phyloP scores from a whole-genome alignment of 306 rosid species.

The Inga laurina region DNA sequence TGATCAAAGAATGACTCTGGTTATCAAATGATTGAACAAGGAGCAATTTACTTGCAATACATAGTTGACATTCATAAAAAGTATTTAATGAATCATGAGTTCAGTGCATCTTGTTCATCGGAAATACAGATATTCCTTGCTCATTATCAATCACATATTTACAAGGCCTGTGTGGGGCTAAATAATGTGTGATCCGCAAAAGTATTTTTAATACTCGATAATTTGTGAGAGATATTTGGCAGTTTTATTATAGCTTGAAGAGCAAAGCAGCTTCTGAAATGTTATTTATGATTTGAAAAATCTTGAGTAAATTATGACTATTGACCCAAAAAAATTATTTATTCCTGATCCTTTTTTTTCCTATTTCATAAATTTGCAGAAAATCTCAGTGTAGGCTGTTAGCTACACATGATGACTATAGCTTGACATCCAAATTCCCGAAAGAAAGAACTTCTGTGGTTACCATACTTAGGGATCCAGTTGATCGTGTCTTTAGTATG shows the following conservation, averaged over 20 bases:
- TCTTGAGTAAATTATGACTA: not conserved
- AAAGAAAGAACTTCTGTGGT: conserved; percentile 82
- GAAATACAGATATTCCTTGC: not conserved
- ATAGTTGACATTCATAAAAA: not conserved
- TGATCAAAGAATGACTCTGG: not conserved
- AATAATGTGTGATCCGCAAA: not conserved
- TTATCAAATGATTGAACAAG: not conserved
- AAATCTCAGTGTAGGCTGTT: conserved; percentile 76
- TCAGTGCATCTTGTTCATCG: not conserved
- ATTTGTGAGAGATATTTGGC: conserved; percentile 22
- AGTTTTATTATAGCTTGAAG: conserved; percentile 29
- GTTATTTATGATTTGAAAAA: conserved; percentile 9
- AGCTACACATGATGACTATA: conserved; percentile 95
- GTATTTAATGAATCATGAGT: not conserved
- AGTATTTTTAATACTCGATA: conserved; percentile 2
- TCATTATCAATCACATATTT: not conserved
- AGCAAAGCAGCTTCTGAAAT: conserved; percentile 25
- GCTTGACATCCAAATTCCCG: conserved; percentile 86
- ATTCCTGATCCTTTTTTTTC: conserved; percentile 25
- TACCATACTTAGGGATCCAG: conserved; percentile 94
- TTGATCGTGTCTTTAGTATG: conserved; percentile 87
- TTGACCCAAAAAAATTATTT: not conserved
- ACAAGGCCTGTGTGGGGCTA: not conserved
- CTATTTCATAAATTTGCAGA: conserved; percentile 48
- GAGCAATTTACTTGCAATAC: not conserved